A percentile compares a stretch with the other conserved stretches of the same genome.
These are phyloP conservation scores for Micractinium conductrix DNA, from an alignment of 139 green algal genomes.

Conservation along the genomic window DNA sequence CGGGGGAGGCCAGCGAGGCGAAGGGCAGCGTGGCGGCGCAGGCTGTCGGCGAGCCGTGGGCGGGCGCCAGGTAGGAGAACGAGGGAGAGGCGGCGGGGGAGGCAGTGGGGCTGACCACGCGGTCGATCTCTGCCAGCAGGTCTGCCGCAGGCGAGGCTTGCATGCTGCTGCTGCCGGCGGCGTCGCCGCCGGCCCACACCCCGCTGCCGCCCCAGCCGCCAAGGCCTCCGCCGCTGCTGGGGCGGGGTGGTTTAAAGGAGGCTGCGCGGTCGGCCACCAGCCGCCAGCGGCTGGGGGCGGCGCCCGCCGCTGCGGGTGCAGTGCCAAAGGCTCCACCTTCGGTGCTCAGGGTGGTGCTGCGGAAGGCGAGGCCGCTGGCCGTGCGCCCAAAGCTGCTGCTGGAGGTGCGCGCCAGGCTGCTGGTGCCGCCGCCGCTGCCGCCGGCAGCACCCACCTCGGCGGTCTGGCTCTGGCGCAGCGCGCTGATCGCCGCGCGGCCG, in stretches of 20 bases:
- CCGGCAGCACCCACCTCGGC: neutral
- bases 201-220: neutral
- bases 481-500: neutral
- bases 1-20: too few relatives aligned
- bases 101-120: neutral
- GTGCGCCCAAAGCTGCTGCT: neutral
- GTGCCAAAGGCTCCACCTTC: neutral
- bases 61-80: neutral
- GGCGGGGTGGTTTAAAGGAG: neutral
- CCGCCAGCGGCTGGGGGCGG: constrained; percentile 6
- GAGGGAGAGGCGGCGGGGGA: neutral
- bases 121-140: constrained; percentile 13
- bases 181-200: too few relatives aligned
- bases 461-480: neutral
- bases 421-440: neutral
- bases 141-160: neutral
- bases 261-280: constrained; percentile 7
- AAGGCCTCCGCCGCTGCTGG: neutral
- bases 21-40: neutral
- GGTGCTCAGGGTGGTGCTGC: neutral
- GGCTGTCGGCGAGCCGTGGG: neutral
- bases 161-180: too few relatives aligned
- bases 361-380: neutral
- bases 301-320: neutral
- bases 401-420: too few relatives aligned